Conservation (phyloP, 1,284 basidiomycete species). For the Microbotryomycetes sp. region DNA sequence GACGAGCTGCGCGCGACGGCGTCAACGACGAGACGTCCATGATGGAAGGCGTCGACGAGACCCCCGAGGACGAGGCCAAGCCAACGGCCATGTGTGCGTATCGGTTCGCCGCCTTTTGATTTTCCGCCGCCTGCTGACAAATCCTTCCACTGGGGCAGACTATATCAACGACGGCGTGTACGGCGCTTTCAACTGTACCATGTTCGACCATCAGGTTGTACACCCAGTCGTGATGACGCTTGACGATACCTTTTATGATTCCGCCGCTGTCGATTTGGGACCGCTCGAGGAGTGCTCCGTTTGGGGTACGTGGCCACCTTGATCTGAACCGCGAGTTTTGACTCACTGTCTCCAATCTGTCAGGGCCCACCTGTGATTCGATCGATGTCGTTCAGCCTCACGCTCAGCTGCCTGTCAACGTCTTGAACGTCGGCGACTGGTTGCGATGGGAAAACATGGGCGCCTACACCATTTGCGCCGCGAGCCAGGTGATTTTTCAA, state of each 20-base stretch:
- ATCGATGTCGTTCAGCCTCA: slow-evolving; percentile 70
- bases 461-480: slow-evolving; percentile 85
- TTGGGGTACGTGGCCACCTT: slow-evolving; percentile 29
- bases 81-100: slow-evolving; percentile 76
- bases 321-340: slow-evolving; percentile 30
- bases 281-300: slow-evolving; percentile 31
- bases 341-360: slow-evolving; percentile 46
- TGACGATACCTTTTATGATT: slow-evolving; percentile 40
- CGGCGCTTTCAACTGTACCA: slow-evolving; percentile 94
- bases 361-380: slow-evolving; percentile 76
- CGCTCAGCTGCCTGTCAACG: slow-evolving; percentile 54
- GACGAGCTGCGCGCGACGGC: slow-evolving; percentile 49
- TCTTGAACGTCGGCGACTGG: slow-evolving; percentile 77
- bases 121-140: neutral
- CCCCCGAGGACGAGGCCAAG: slow-evolving; percentile 45
- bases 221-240: slow-evolving; percentile 68
- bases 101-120: no score
- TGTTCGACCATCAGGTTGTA: slow-evolving; percentile 86
- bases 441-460: slow-evolving; percentile 87
- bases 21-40: slow-evolving; percentile 26
- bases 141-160: slow-evolving; percentile 49
- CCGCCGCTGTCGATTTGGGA: slow-evolving; percentile 22
- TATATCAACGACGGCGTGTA: slow-evolving; percentile 98
- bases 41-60: slow-evolving; percentile 25
- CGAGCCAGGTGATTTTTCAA: slow-evolving; percentile 55